Base-by-base conservation (phyloP, 2,329 filamentous ascomycete genomes). In the Xylaria digitata region DNA sequence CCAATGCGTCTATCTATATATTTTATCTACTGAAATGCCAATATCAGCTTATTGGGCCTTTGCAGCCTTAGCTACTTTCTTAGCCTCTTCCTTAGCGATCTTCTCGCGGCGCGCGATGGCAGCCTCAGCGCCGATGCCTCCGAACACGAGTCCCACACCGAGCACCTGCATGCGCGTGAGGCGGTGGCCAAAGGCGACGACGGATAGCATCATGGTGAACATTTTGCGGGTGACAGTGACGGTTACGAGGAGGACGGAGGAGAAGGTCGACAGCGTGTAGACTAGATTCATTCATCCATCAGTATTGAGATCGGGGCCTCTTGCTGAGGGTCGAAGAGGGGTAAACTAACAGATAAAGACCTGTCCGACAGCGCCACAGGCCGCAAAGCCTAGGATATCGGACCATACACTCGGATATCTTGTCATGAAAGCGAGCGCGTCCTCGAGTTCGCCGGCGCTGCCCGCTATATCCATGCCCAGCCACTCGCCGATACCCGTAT, bases 151-250 rank as follows among this genome's bases (percentile, higher is more conserved):
- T 0, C 87, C 90, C 37, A 99, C 94, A 70, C 96, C 96, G 6
- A 96, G 82, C 92, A 94, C 97, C 82, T 99, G 96, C 86, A 95
- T 96, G n/a, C 84, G 82, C 32, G 88, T 92, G 55, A 99, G 86
- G 70, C 87, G 88, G 80, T 99, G 96, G 32, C 96, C 96, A 78
- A 98, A 99, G 82, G 93, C 94, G 67, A 98, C 84, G 32, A 99
- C 96, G 61, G 93, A 97, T 58, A 98, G 85, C 66, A 98, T 93
- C 96, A 99, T 99, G 72, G 95, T 98, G 78, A 98, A 87, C 96
- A 99, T 99, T 84, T 99, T 99, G 76, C 96, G 87, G 52, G 96
- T 99, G 52, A 99, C 96, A 1, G 94, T 99, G 2, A 99, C 94
- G 4, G 96, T 98, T 49, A 98, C 95, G 56, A 99, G 88, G 58